Evolutionary conservation across 768 basidiomycete species (phyloP).

Genomic region (Botryobasidium botryosum): DNA sequence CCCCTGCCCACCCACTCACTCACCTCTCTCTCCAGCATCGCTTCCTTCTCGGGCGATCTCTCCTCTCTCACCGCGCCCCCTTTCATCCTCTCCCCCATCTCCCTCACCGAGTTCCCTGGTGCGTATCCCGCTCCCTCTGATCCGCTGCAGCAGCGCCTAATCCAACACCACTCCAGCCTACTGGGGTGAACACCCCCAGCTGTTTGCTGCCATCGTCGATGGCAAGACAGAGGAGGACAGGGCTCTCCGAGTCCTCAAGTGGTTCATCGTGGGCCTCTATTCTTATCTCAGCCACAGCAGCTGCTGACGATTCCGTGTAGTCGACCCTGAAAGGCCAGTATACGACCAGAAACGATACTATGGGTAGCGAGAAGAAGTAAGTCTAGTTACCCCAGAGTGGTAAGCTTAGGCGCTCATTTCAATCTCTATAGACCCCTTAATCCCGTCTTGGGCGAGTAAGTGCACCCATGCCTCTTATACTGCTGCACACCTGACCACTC

Average conservation of each 20-base stretch:
- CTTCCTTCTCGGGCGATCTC: conserved; percentile 76
- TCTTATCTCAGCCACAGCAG: background rate
- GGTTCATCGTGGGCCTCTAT: conserved; percentile 59
- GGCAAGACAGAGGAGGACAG: conserved; percentile 58
- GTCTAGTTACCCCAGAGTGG: too few species aligned
- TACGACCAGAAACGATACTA: conserved; percentile 83
- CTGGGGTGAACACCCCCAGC: conserved; percentile 88
- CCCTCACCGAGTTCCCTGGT: conserved; percentile 87
- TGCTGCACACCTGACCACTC: background rate
- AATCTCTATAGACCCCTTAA: conserved; percentile 59
- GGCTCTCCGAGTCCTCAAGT: conserved; percentile 65
- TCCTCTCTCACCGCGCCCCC: conserved; percentile 62
- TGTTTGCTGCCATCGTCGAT: conserved; percentile 75
- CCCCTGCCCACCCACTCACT: background rate
- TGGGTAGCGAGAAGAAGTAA: conserved; percentile 96
- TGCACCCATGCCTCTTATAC: conserved; percentile 11
- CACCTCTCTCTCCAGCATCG: conserved; percentile 34
- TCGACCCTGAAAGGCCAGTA: conserved; percentile 85
- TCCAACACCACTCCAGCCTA: conserved; percentile 38
- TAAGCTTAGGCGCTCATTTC: conserved; percentile 10
- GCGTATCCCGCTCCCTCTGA: background rate
- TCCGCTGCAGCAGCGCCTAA: background rate
- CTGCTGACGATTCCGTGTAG: too few species aligned
- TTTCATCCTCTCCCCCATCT: conserved; percentile 83
- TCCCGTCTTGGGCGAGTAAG: conserved; percentile 84